These are phyloP conservation scores for Annona cherimola DNA, from an alignment of 164 flowering plant species.

Conservation along the genomic window DNA sequence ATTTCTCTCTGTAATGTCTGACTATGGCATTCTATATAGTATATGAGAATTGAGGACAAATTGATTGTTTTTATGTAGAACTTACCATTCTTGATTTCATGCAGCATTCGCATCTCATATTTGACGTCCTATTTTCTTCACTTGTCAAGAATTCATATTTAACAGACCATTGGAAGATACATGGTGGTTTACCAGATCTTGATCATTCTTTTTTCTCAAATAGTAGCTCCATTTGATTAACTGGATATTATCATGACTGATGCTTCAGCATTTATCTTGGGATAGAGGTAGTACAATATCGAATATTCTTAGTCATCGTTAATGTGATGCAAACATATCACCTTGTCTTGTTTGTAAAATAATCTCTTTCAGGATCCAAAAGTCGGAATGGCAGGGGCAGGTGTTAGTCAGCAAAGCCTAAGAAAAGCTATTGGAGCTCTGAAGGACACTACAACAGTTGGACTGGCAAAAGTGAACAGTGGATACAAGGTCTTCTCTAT, in stretches of 20 bases:
- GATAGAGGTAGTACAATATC: not conserved
- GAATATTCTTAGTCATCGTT: not conserved
- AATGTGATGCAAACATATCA: not conserved
- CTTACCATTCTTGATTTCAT: not conserved
- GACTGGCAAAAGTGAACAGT: slow-evolving; percentile 47
- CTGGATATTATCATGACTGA: not conserved
- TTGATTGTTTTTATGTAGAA: not conserved
- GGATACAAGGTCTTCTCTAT: slow-evolving; percentile 38
- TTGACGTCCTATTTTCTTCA: not conserved
- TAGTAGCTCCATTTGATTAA: not conserved
- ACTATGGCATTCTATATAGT: no score
- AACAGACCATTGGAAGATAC: no score
- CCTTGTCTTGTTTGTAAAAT: not conserved
- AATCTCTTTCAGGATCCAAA: not conserved
- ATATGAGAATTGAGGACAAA: no score
- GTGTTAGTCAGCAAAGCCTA: slow-evolving; percentile 24
- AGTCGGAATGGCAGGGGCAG: slow-evolving; percentile 14
- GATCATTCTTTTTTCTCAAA: not conserved
- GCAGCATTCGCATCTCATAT: not conserved
- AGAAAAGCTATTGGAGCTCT: slow-evolving; percentile 46
- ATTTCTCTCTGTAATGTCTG: no score
- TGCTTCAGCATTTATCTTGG: not conserved
- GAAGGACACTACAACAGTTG: slow-evolving; percentile 50
- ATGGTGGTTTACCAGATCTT: not conserved
- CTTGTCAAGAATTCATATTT: not conserved